A percentile compares a stretch with the other conserved stretches of the same genome.
phyloP scores from a whole-genome alignment of 768 basidiomycete species.

The Mycena galericulata region DNA sequence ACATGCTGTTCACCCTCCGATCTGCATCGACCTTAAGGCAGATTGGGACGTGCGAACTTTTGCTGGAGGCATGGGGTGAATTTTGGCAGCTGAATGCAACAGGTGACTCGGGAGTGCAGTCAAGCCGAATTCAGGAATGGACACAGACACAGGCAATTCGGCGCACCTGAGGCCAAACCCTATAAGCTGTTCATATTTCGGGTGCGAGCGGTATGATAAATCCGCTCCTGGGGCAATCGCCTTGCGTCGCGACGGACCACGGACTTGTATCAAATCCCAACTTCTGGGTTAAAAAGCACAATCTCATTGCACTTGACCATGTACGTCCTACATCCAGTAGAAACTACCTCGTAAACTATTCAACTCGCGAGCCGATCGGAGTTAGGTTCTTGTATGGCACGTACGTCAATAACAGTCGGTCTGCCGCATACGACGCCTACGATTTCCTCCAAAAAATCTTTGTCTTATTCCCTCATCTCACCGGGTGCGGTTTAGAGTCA shows the following conservation, averaged over 20 bases:
- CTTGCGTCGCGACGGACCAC: neutral
- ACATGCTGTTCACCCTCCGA: too few relatives aligned
- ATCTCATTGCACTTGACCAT: conserved; percentile 41
- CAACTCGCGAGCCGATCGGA: conserved; percentile 45
- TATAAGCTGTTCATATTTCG: too few relatives aligned
- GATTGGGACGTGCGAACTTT: too few relatives aligned
- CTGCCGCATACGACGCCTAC: conserved; percentile 47
- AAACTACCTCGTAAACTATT: neutral
- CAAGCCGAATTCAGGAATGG: too few relatives aligned
- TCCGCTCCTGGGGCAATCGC: neutral
- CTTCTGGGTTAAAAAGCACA: conserved; percentile 35
- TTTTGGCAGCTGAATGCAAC: too few relatives aligned
- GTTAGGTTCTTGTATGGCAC: conserved; percentile 49
- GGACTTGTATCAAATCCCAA: neutral
- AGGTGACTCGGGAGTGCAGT: too few relatives aligned
- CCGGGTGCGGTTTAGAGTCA: neutral
- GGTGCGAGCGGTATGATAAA: conserved; percentile 19
- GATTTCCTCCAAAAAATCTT: conserved; percentile 45
- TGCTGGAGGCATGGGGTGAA: too few relatives aligned
- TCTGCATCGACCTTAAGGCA: too few relatives aligned
- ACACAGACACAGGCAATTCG: too few relatives aligned
- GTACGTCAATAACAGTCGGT: conserved; percentile 44
- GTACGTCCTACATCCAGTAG: conserved; percentile 22
- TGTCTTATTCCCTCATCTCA: conserved; percentile 36
- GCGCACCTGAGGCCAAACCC: too few relatives aligned